These are phyloP conservation scores for Penicillium sp. DNA, from an alignment of 2,329 filamentous ascomycete species.

Conservation along the genomic window DNA sequence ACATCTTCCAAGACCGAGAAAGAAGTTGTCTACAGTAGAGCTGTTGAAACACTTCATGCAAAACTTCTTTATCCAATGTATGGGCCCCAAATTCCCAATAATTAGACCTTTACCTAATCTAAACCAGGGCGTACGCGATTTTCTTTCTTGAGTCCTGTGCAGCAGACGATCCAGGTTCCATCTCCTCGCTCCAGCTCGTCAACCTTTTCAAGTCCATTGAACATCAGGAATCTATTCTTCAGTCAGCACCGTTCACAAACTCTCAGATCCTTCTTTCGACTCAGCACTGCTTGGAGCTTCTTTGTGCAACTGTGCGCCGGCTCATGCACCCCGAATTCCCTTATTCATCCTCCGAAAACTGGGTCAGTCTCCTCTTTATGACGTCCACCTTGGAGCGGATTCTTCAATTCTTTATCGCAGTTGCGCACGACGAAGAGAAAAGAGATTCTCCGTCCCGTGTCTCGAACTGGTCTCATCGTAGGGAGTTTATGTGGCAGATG, in stretches of 20 bases:
- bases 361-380: constrained; percentile 28
- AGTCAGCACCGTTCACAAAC: constrained; percentile 23
- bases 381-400: constrained; percentile 27
- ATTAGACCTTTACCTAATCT: neutral
- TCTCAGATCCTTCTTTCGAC: constrained; percentile 22
- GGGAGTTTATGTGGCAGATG: constrained; percentile 29
- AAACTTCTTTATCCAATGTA: constrained; percentile 25
- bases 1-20: constrained; percentile 26
- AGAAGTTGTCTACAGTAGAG: constrained; percentile 26
- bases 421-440: constrained; percentile 18
- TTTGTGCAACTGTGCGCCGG: constrained; percentile 23
- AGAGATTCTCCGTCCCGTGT: neutral
- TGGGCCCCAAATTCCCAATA: neutral
- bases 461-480: constrained; percentile 22
- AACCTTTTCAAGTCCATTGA: constrained; percentile 8
- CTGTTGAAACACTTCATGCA: constrained; percentile 19
- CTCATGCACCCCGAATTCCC: constrained; percentile 28
- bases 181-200: neutral
- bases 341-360: constrained; percentile 21
- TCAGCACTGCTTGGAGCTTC: constrained; percentile 27
- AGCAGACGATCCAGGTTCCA: neutral
- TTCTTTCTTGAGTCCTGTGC: constrained; percentile 28
- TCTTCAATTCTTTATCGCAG: constrained; percentile 22
- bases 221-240: constrained; percentile 23
- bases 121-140: constrained; percentile 22